Percentiles rank a stretch among this genome's conserved stretches.
phyloP scores from a whole-genome alignment of 495 filamentous ascomycete genomes.

The Penicillium maclennaniae region DNA sequence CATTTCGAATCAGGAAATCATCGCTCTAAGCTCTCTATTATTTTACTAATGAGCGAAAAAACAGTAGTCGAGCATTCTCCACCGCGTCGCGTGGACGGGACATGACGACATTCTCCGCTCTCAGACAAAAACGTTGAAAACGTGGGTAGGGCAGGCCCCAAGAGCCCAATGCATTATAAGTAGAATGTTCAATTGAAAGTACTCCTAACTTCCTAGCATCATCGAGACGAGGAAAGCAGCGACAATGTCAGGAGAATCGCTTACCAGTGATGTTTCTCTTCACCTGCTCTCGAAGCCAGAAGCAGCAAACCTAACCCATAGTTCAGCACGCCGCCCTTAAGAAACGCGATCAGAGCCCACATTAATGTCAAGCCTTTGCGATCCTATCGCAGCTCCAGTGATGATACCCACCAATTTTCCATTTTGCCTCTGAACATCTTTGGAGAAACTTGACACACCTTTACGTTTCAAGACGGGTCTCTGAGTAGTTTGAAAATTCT shows the following conservation, averaged over 20 bases:
- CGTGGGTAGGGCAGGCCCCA: background rate
- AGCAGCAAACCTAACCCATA: too few relatives aligned
- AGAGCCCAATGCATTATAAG: background rate
- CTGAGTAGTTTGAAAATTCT: slow-evolving; percentile 12
- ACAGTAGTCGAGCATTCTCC: background rate
- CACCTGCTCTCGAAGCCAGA: background rate
- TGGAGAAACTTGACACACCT: slow-evolving; percentile 18
- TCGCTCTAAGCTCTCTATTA: background rate
- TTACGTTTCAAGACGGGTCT: slow-evolving; percentile 28
- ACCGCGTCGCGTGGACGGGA: background rate
- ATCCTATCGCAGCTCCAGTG: slow-evolving; percentile 1
- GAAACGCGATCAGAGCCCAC: background rate
- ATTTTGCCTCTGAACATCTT: slow-evolving; percentile 9
- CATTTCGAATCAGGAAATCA: background rate
- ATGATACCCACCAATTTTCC: slow-evolving; percentile 13
- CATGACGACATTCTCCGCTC: background rate
- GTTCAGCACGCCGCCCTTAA: background rate
- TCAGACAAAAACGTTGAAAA: background rate
- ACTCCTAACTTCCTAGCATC: background rate
- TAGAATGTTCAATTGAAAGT: background rate
- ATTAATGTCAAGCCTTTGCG: background rate
- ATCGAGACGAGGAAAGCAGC: background rate
- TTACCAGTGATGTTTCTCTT: background rate
- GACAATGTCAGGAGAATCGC: background rate
- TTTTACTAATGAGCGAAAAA: background rate